Percentiles rank a stretch among this genome's conserved stretches.
These are phyloP conservation scores for Dactylella cylindrospora DNA, from an alignment of 2,329 filamentous ascomycete species.

Conservation along the genomic window DNA sequence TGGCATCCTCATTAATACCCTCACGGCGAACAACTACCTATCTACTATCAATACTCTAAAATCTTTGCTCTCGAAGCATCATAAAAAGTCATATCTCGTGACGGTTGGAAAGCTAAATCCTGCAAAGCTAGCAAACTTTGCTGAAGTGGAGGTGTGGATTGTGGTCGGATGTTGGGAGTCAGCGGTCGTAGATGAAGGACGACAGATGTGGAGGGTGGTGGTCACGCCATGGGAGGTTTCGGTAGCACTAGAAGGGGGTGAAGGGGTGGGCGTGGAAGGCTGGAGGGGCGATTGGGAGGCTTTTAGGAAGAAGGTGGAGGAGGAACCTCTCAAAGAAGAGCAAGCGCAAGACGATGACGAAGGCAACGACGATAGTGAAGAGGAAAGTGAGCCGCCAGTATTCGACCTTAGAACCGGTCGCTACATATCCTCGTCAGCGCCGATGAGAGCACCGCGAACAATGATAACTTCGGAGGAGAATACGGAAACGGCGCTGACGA, in stretches of 20 bases:
- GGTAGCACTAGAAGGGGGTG: constrained; percentile 71
- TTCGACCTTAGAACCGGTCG: constrained; percentile 88
- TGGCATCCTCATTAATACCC: constrained; percentile 92
- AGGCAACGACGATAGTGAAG: constrained; percentile 51
- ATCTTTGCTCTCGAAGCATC: constrained; percentile 70
- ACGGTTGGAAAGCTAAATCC: constrained; percentile 96
- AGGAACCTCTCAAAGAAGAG: constrained; percentile 41
- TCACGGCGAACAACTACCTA: constrained; percentile 88
- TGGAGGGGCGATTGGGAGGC: constrained; percentile 87
- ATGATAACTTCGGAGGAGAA: constrained; percentile 50
- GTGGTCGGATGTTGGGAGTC: constrained; percentile 99
- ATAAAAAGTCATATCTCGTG: constrained; percentile 94
- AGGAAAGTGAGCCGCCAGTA: constrained; percentile 68
- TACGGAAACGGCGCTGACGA: constrained; percentile 60
- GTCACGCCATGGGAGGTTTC: constrained; percentile 94
- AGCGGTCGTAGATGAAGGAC: constrained; percentile 78
- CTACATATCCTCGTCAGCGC: constrained; percentile 75
- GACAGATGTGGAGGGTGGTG: constrained; percentile 82
- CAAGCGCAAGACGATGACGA: constrained; percentile 43
- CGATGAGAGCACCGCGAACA: constrained; percentile 60
- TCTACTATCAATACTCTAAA: constrained; percentile 74
- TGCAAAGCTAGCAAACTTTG: constrained; percentile 94
- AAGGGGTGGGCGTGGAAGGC: constrained; percentile 78
- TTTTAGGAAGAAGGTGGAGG: constrained; percentile 56
- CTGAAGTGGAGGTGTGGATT: constrained; percentile 93